phyloP scores from a whole-genome alignment of 768 basidiomycete species.

The Tylopilus sp. region DNA sequence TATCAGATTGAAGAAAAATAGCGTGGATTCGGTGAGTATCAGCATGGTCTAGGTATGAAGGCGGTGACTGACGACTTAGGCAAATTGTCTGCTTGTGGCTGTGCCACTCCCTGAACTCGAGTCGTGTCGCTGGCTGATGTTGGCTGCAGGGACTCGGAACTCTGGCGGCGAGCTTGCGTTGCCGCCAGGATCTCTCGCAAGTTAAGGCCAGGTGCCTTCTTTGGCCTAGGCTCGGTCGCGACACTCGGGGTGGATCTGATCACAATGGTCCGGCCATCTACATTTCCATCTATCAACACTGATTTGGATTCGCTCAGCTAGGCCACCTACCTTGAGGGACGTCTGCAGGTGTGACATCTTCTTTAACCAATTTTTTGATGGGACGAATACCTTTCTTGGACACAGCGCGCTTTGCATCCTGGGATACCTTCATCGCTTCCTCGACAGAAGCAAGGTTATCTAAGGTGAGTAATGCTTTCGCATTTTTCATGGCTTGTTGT shows the following conservation, averaged over 20 bases:
- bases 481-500: neutral
- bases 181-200: neutral
- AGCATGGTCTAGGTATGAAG: neutral
- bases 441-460: neutral
- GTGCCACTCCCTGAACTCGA: neutral
- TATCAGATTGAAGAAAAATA: conserved; percentile 1
- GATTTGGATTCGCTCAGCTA: too few relatives aligned
- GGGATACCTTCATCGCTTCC: neutral
- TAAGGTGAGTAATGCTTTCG: neutral
- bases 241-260: too few relatives aligned
- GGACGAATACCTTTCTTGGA: neutral
- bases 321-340: neutral
- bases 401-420: neutral
- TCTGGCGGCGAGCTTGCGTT: neutral
- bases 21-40: neutral
- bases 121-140: neutral
- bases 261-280: too few relatives aligned
- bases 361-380: neutral
- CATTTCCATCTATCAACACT: neutral
- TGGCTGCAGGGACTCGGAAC: neutral
- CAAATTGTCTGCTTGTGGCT: neutral
- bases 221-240: neutral
- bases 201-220: neutral
- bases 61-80: neutral
- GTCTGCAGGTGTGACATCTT: neutral